These are phyloP conservation scores for Phytophthora fragariae DNA, from an alignment of 352 stramenopile species.

Conservation along the genomic window DNA sequence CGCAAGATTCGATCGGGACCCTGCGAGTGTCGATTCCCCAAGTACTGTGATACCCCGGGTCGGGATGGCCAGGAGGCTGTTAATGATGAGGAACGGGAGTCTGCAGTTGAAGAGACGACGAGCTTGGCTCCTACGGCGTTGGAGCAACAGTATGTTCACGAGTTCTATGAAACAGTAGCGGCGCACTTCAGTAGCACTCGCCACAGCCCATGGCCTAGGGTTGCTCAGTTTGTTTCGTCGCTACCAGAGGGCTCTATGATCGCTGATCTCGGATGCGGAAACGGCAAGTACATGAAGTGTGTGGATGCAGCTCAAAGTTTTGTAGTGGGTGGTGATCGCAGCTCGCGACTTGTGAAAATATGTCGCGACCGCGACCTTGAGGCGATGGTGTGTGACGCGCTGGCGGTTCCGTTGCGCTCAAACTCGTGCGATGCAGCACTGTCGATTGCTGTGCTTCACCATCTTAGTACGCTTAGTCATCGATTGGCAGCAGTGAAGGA, in stretches of 20 bases:
- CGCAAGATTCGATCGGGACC: slow-evolving; percentile 78
- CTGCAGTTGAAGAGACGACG: slow-evolving; percentile 4
- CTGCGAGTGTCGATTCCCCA: slow-evolving; percentile 74
- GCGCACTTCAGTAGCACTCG: slow-evolving; percentile 88
- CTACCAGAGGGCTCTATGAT: slow-evolving; percentile 69
- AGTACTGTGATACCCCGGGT: slow-evolving; percentile 66
- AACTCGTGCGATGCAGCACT: slow-evolving; percentile 78
- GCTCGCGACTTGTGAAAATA: slow-evolving; percentile 67
- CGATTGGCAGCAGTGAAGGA: slow-evolving; percentile 80
- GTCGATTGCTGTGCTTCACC: slow-evolving; percentile 88
- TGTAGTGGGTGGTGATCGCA: slow-evolving; percentile 74
- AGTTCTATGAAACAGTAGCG: slow-evolving; percentile 89
- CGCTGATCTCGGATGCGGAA: slow-evolving; percentile 86
- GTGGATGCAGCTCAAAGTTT: slow-evolving; percentile 57
- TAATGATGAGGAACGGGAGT: slow-evolving; percentile 4
- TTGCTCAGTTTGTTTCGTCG: slow-evolving; percentile 71
- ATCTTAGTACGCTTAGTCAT: slow-evolving; percentile 80
- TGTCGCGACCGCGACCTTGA: slow-evolving; percentile 70
- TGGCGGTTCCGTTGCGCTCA: slow-evolving; percentile 79
- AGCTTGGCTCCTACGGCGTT: slow-evolving; percentile 60
- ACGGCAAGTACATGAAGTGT: slow-evolving; percentile 92
- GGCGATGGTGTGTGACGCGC: slow-evolving; percentile 76
- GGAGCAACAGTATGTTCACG: slow-evolving; percentile 86
- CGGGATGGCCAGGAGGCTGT: slow-evolving; percentile 25
- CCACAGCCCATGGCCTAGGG: slow-evolving; percentile 84